Conservation (phyloP, 1,284 basidiomycete genomes). For the Ceratobasidium sp. region DNA sequence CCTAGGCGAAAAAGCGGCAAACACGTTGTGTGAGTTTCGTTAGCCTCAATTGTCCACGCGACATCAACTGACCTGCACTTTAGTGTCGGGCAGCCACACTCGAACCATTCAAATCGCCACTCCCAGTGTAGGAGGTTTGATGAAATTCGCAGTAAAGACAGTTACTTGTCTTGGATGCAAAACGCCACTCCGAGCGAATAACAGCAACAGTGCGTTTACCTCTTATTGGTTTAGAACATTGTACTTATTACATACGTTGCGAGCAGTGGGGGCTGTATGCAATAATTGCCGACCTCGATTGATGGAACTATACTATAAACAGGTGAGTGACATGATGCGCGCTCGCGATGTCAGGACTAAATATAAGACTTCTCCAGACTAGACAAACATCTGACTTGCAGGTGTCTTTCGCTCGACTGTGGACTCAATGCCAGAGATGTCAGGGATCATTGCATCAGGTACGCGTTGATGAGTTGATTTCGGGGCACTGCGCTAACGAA, state of each 20-base stretch:
- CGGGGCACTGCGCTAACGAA: background rate
- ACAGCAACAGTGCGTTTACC: conserved; percentile 73
- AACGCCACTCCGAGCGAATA: conserved; percentile 80
- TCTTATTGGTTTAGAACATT: conserved; percentile 20
- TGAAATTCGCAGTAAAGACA: conserved; percentile 97
- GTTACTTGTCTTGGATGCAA: conserved; percentile 95
- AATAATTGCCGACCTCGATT: conserved; percentile 89
- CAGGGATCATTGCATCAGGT: conserved; percentile 96
- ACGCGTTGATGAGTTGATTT: conserved; percentile 48
- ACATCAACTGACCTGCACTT: conserved; percentile 41
- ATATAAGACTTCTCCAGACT: conserved; percentile 54
- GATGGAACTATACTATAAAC: conserved; percentile 92
- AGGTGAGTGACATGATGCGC: conserved; percentile 63
- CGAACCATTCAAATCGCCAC: conserved; percentile 94
- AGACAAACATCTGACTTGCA: conserved; percentile 81
- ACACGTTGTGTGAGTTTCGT: conserved; percentile 77
- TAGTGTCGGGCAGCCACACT: conserved; percentile 95
- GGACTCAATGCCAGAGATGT: conserved; percentile 97
- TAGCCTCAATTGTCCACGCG: background rate
- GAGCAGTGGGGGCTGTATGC: conserved; percentile 88
- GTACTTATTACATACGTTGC: conserved; percentile 29
- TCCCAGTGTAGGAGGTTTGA: conserved; percentile 92
- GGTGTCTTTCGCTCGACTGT: conserved; percentile 90
- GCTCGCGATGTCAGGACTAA: background rate
- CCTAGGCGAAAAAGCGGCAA: conserved; percentile 84